A percentile compares a stretch with the other conserved stretches of the same genome.
These are phyloP conservation scores for Gonium pectorale DNA, from an alignment of 139 green algal species.

Conservation along the genomic window DNA sequence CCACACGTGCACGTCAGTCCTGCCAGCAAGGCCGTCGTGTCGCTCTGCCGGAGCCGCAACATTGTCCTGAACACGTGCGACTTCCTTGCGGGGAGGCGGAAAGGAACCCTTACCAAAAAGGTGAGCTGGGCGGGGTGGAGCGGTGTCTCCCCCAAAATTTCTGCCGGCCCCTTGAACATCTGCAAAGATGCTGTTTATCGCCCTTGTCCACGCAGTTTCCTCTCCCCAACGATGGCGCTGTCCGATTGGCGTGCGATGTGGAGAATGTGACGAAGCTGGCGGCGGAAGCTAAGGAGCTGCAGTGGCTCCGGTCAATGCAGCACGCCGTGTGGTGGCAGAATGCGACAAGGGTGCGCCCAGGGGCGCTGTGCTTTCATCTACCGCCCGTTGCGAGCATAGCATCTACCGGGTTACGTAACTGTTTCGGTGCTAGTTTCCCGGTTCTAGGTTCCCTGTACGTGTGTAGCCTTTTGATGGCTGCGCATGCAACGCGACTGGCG, in stretches of 20 bases:
- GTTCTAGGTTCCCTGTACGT: neutral
- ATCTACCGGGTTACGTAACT: neutral
- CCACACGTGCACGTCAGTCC: neutral
- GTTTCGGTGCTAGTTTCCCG: too few species aligned
- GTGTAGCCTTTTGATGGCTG: neutral
- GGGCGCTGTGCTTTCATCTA: neutral
- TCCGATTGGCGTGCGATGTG: neutral
- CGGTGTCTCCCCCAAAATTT: too few species aligned
- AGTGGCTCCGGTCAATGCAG: conserved; percentile 2
- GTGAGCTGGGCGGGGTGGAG: too few species aligned
- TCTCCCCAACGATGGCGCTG: neutral
- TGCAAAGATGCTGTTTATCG: too few species aligned
- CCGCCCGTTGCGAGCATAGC: neutral
- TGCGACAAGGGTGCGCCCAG: conserved; percentile 1
- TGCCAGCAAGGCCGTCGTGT: conserved; percentile 5
- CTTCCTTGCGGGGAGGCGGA: neutral
- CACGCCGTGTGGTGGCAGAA: conserved; percentile 35
- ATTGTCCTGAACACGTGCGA: conserved; percentile 22
- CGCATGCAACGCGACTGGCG: neutral
- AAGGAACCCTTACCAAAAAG: conserved; percentile 20
- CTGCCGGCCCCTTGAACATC: too few species aligned
- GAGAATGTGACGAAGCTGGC: neutral
- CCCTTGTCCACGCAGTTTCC: too few species aligned
- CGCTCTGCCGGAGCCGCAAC: conserved; percentile 33
- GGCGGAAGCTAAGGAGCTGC: neutral